phyloP scores from a whole-genome alignment of 129 eudicot genomes.

The Flaveria linearis region DNA sequence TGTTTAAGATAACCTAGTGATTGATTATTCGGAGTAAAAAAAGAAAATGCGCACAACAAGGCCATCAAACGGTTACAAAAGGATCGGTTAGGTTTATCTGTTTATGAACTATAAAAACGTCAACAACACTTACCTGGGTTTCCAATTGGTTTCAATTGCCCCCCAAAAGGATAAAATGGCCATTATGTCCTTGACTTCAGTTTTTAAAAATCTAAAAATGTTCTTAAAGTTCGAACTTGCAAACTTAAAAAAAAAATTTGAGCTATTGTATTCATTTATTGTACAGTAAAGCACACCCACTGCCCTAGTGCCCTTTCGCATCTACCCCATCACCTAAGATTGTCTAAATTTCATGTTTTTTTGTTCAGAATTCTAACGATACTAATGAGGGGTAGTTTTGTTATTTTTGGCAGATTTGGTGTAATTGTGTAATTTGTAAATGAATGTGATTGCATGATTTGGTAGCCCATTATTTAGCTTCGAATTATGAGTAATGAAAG shows the following conservation, averaged over 20 bases:
- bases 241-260: background rate
- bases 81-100: background rate
- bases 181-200: background rate
- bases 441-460: constrained; percentile 16
- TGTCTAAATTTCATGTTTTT: background rate
- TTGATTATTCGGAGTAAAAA: background rate
- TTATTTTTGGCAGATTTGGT: background rate
- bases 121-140: background rate
- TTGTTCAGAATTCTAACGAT: background rate
- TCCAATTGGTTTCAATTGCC: background rate
- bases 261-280: background rate
- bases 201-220: background rate
- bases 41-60: background rate
- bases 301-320: background rate
- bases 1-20: background rate
- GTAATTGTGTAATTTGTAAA: background rate
- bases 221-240: background rate
- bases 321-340: background rate
- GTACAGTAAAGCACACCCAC: background rate
- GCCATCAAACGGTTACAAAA: background rate
- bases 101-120: background rate
- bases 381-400: background rate
- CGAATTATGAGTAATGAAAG: background rate
- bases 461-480: background rate
- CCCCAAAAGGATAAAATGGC: background rate